Evolutionary conservation across 2,329 filamentous ascomycete genomes (phyloP), one percentile per base, ranked within the genome.

Genomic region (Cercospora nicotianae): DNA sequence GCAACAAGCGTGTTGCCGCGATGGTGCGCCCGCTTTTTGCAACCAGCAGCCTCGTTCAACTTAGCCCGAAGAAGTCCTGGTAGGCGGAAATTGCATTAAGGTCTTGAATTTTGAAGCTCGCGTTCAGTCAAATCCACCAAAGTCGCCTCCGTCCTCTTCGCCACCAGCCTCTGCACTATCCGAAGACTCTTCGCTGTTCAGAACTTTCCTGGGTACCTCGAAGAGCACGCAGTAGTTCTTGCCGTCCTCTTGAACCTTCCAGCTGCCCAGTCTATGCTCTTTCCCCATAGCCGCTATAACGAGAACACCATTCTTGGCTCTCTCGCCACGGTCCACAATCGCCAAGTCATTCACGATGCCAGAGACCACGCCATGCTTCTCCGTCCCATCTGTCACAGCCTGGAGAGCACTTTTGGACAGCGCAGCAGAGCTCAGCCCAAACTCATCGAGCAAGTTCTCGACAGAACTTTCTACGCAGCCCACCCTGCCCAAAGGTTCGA

Each of bases 301-400:
- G 74, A 92, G 94, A 1, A 97, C 80, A 0, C 93, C 93, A 55
- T 84, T 81, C 72, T 87, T 88, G 33, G 90, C 91, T 68, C 90
- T 84, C 18, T 93, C 90, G 3, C 93, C 93, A 18, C 92, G 86
- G 79, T 98, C 95, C 73, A 95, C 93, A 13, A 97, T 86, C 1
- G 91, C 88, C 67, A 99, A 90, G 73, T 92, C 93, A 77, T 98
- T 99, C 72, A 99, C 85, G 7, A 98, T 85, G 51, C 95, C 95
- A 74, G 86, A 87, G 64, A 93, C 84, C 8, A 64, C 23, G 26
- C 68, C 68, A 10, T 70, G 63, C 55, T 69, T 70, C 10, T 71
- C 66, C 26, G 66, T 68, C 1, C 67, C 73, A 8, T 70, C 70
- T 7, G 69, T 66, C 59, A 74, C 69, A 18, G 69, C 70, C 51